A percentile compares a stretch with the other conserved stretches of the same genome.
Evolutionary conservation across 805 yeast species (phyloP).

Genomic region (Diddensiella transvaalensis): DNA sequence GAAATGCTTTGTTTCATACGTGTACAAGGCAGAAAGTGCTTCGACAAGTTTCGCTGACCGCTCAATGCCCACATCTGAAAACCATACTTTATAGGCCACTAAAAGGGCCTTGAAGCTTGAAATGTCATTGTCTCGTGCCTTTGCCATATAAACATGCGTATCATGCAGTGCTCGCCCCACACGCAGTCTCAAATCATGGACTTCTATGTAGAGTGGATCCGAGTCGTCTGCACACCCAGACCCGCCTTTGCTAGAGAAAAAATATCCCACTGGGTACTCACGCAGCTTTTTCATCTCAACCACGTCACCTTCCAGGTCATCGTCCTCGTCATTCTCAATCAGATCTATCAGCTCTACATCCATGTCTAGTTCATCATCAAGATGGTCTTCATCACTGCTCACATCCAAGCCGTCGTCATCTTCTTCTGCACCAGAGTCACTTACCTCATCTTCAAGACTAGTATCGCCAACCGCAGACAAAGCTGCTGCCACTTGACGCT

Average conservation of each 20-base stretch:
- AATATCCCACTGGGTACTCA: constrained; percentile 61
- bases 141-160: constrained; percentile 45
- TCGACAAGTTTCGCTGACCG: constrained; percentile 56
- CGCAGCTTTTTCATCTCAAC: constrained; percentile 47
- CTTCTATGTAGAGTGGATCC: constrained; percentile 41
- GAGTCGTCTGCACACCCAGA: constrained; percentile 35
- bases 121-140: constrained; percentile 58
- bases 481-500: no score
- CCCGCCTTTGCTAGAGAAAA: constrained; percentile 49
- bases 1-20: constrained; percentile 56
- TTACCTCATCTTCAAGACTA: constrained; percentile 28
- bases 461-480: constrained; percentile 8
- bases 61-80: constrained; percentile 75
- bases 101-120: constrained; percentile 58
- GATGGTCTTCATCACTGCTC: constrained; percentile 32
- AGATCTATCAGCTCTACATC: constrained; percentile 25
- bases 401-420: constrained; percentile 27
- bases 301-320: constrained; percentile 36
- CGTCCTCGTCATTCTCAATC: constrained; percentile 17
- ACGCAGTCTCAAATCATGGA: constrained; percentile 59
- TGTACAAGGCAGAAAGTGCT: constrained; percentile 49
- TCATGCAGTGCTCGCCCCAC: constrained; percentile 65
- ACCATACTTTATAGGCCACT: constrained; percentile 69
- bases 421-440: constrained; percentile 20
- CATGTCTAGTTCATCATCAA: constrained; percentile 27